Conservation (phyloP, 306 rosid species). For the Echinosophora koreensis region DNA sequence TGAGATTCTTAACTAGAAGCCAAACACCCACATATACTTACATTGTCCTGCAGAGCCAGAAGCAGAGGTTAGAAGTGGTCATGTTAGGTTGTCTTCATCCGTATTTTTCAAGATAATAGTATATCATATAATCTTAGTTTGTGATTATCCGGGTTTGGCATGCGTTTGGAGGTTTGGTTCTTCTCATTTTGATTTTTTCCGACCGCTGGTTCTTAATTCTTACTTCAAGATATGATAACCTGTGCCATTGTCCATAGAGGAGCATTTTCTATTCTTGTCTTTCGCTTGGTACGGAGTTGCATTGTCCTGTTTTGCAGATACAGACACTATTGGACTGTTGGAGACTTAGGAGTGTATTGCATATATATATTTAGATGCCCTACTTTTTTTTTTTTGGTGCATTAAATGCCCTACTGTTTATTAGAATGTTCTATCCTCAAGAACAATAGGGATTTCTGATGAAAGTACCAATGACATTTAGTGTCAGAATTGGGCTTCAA, state of each 20-base stretch:
- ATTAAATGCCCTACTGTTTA: neutral
- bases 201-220: neutral
- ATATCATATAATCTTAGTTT: neutral
- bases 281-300: neutral
- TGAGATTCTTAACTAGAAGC: too few relatives aligned
- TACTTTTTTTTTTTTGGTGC: neutral
- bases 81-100: neutral
- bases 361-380: neutral
- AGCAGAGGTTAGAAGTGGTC: neutral
- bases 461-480: neutral
- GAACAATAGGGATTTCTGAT: neutral
- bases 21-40: too few relatives aligned
- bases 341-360: neutral
- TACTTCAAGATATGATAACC: neutral
- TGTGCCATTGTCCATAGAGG: neutral
- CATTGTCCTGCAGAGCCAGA: neutral
- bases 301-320: neutral
- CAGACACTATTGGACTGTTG: neutral
- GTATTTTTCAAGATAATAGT: neutral
- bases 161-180: neutral
- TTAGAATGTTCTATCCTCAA: neutral
- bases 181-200: neutral
- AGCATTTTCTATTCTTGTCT: neutral
- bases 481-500: neutral
- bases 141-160: neutral